phyloP scores from a whole-genome alignment of 2,329 filamentous ascomycete genomes.

The Aspergillus novoparasiticus region DNA sequence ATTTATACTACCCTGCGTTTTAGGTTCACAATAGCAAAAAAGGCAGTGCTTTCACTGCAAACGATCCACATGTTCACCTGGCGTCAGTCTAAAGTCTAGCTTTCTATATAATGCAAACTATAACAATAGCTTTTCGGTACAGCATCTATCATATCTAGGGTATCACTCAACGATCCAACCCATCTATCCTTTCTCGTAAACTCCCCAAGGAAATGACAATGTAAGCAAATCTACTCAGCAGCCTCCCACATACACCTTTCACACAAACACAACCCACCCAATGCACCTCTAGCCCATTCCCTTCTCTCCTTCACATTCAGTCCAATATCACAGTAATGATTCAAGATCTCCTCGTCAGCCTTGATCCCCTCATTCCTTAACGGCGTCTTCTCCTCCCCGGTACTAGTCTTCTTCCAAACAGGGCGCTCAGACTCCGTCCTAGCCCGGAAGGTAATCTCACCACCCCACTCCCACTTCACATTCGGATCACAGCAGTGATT shows the following conservation, averaged over 20 bases:
- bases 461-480: slow-evolving; percentile 88
- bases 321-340: slow-evolving; percentile 90
- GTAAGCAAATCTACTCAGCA: slow-evolving; percentile 12
- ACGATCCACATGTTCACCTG: not conserved
- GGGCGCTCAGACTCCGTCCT: slow-evolving; percentile 36
- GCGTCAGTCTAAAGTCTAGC: not conserved
- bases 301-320: slow-evolving; percentile 77
- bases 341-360: slow-evolving; percentile 81
- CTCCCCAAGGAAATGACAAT: not conserved
- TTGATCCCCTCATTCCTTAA: slow-evolving; percentile 52
- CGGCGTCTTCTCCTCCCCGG: slow-evolving; percentile 15
- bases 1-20: slow-evolving; percentile 7
- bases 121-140: not conserved
- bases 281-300: slow-evolving; percentile 83
- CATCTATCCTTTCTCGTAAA: not conserved
- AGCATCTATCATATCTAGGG: not conserved
- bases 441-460: slow-evolving; percentile 44
- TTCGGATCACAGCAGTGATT: slow-evolving; percentile 97
- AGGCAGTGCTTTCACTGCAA: not conserved
- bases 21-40: not conserved
- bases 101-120: not conserved
- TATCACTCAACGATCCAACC: slow-evolving; percentile 15
- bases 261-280: slow-evolving; percentile 90
- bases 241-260: slow-evolving; percentile 75
- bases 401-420: slow-evolving; percentile 34